These are phyloP conservation scores for Comarum palustre DNA, from an alignment of 306 rosid species.

Conservation along the genomic window DNA sequence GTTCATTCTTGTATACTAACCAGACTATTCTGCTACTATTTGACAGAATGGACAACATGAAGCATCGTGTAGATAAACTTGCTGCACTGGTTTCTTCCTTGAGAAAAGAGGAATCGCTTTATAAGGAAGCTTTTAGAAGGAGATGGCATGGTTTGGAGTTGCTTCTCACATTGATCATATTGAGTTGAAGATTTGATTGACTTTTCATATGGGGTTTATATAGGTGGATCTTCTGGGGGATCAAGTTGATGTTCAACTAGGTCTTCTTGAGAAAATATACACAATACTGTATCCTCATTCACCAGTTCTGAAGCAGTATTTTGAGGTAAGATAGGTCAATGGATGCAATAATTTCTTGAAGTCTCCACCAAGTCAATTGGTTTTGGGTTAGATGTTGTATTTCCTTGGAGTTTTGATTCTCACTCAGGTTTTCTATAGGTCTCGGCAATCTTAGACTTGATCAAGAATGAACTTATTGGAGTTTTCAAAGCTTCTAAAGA, in stretches of 20 bases:
- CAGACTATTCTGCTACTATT: slow-evolving; percentile 9
- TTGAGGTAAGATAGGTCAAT: slow-evolving; percentile 41
- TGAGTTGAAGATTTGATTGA: neutral
- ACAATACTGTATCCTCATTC: slow-evolving; percentile 45
- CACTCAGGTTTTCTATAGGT: slow-evolving; percentile 40
- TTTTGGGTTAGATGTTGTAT: neutral
- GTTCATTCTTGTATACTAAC: slow-evolving; percentile 4
- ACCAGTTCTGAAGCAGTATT: slow-evolving; percentile 56
- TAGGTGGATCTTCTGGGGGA: slow-evolving; percentile 94
- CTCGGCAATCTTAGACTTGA: slow-evolving; percentile 43
- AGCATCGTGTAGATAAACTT: slow-evolving; percentile 37
- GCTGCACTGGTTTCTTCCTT: slow-evolving; percentile 30
- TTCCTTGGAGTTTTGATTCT: neutral
- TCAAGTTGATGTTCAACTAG: slow-evolving; percentile 71
- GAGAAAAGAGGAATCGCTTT: slow-evolving; percentile 45
- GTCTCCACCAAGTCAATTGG: neutral
- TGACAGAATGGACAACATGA: slow-evolving; percentile 59
- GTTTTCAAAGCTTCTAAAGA: slow-evolving; percentile 10
- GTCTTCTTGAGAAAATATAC: slow-evolving; percentile 63
- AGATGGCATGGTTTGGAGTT: slow-evolving; percentile 45
- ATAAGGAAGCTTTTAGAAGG: slow-evolving; percentile 54
- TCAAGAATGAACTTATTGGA: slow-evolving; percentile 39
- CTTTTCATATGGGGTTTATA: neutral
- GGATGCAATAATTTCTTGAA: neutral
- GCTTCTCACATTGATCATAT: too few relatives aligned